Base-by-base conservation (phyloP, 129 eudicot genomes). In the Deinandra increscens region DNA sequence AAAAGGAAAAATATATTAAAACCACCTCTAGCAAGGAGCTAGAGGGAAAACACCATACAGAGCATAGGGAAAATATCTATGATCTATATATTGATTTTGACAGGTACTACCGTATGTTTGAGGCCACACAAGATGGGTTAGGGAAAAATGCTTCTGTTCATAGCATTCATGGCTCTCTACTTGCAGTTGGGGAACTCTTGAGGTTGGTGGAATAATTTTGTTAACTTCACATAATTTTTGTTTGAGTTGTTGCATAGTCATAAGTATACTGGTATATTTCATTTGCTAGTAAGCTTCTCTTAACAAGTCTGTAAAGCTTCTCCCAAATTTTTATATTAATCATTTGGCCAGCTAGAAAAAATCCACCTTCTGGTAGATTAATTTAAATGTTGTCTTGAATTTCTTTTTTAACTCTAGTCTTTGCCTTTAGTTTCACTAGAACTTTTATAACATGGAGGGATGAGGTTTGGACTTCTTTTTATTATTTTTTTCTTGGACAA, bases 31-130 rank as follows among this genome's bases (percentile, higher is more conserved):
- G n/a, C n/a, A n/a, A n/a, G n/a, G n/a, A n/a, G n/a, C n/a, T n/a
- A n/a, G n/a, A n/a, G n/a, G n/a, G n/a, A n/a, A n/a, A n/a, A n/a
- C n/a, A n/a, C n/a, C n/a, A n/a, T n/a, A n/a, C n/a, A n/a, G n/a
- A n/a, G n/a, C n/a, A n/a, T n/a, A n/a, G 75, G 60, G 17, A 23
- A n/a, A n/a, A n/a, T 17, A 55, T 71, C 49, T 15, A 64, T 42
- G 39, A 73, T 65, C 14, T 33, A 60, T 44, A 43, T 61, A 69
- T 17, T 64, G 60, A 41, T 76, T 46, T 65, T 76, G 62, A 68
- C 80, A 92, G 98, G 98, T 92, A 92, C 76, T 92, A 92, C 68
- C 96, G 96, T 39, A 92, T 92, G 98, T 92, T 92, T 84, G 98
- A 92, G 89, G 98, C 96, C 43, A 85, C 98, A 66, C 98, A 92